A percentile compares a stretch with the other conserved stretches of the same genome.
These are phyloP conservation scores for Capsicum baccatum DNA, from an alignment of 257 asterid genomes.

Conservation along the genomic window DNA sequence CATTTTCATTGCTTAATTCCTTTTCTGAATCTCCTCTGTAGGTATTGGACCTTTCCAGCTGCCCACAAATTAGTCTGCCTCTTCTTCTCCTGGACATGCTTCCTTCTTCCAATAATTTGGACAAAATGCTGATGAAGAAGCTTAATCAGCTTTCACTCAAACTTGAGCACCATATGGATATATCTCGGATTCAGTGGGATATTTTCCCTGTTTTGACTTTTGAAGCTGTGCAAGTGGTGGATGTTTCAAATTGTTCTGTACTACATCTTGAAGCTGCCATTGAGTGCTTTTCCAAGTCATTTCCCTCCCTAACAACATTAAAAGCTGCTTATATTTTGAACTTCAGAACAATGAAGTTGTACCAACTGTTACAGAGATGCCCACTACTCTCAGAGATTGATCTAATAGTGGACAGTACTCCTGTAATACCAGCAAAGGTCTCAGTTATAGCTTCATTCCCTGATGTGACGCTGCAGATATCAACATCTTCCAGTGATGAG, in stretches of 20 bases:
- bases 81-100: slow-evolving; percentile 62
- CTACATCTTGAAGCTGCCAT: slow-evolving; percentile 62
- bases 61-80: slow-evolving; percentile 66
- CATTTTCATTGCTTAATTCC: slow-evolving; percentile 24
- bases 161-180: slow-evolving; percentile 36
- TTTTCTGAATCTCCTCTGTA: slow-evolving; percentile 50
- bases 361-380: slow-evolving; percentile 57
- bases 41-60: slow-evolving; percentile 80
- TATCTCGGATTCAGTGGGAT: slow-evolving; percentile 40
- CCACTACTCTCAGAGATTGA: slow-evolving; percentile 64
- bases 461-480: slow-evolving; percentile 37
- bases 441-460: slow-evolving; percentile 54
- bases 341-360: slow-evolving; percentile 50
- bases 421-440: slow-evolving; percentile 62
- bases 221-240: slow-evolving; percentile 76
- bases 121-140: slow-evolving; percentile 45
- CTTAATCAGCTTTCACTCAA: slow-evolving; percentile 44
- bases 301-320: slow-evolving; percentile 70
- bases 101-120: slow-evolving; percentile 48
- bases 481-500: slow-evolving; percentile 30
- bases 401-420: slow-evolving; percentile 70
- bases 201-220: slow-evolving; percentile 51
- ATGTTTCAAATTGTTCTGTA: slow-evolving; percentile 78
- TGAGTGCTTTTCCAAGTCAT: slow-evolving; percentile 65
- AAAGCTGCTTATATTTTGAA: slow-evolving; percentile 66